phyloP scores from a whole-genome alignment of 1,284 basidiomycete genomes.

The Tylopilus sp. region DNA sequence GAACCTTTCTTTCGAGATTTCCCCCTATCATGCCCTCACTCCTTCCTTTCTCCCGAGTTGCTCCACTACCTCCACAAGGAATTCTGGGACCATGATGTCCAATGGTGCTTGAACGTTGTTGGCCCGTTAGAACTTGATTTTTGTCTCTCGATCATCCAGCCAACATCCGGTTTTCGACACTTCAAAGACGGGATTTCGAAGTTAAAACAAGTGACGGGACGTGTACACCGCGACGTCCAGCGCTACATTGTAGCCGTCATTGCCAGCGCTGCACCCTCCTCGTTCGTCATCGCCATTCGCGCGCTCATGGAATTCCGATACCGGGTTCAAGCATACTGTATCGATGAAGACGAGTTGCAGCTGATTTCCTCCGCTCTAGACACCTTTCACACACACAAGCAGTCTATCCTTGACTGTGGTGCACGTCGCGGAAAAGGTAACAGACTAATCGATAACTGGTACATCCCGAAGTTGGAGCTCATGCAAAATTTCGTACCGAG shows the following conservation, averaged over 20 bases:
- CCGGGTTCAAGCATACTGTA: conserved; percentile 2
- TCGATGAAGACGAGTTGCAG: conserved; percentile 11
- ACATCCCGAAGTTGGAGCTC: conserved; percentile 41
- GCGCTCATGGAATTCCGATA: conserved; percentile 45
- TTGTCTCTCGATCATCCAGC: conserved; percentile 5
- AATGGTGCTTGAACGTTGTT: conserved; percentile 12
- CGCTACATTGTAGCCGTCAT: conserved; percentile 43
- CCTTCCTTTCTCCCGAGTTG: conserved; percentile 8
- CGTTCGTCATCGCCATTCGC: conserved; percentile 38
- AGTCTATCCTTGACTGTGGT: conserved; percentile 17
- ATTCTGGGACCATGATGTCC: conserved; percentile 14
- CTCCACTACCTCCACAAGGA: conserved; percentile 10
- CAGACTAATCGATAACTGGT: conserved; percentile 2
- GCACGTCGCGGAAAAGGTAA: background rate
- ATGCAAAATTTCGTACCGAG: conserved; percentile 28
- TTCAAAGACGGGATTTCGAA: conserved; percentile 12
- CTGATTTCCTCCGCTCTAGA: background rate
- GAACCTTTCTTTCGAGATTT: conserved; percentile 10
- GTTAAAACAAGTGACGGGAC: conserved; percentile 9
- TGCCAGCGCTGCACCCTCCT: conserved; percentile 30
- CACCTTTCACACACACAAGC: conserved; percentile 18
- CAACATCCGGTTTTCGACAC: conserved; percentile 4
- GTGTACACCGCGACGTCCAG: background rate
- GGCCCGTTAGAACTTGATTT: conserved; percentile 7
- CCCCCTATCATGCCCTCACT: conserved; percentile 8